Base-by-base conservation (phyloP, 2,329 filamentous ascomycete genomes). In the Fusarium lyarnte region DNA sequence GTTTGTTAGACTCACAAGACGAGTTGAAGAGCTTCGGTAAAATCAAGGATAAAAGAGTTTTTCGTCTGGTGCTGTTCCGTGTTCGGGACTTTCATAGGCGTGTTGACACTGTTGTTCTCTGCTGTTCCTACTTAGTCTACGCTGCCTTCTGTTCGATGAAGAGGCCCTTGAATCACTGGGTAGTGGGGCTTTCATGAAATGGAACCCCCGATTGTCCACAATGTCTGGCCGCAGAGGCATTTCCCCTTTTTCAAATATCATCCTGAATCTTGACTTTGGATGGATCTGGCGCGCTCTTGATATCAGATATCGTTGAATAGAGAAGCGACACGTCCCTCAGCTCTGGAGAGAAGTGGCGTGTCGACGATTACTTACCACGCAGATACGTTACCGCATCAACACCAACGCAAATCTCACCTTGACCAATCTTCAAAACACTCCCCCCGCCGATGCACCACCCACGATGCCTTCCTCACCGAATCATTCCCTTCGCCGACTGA, bases 141-240 rank as follows among this genome's bases (percentile, higher is more conserved):
- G 12, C 2, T 33, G 21, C 2, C 4, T 33, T 33, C 4, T 33
- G 6, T 23, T 25, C 29, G 2, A 14, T 14, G n/a, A 2, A 10
- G 16, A 49, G 16, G n/a, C 16, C n/a, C n/a, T 6, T 51, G 46
- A 51, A 10, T 51, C 29, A 51, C 29, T 23, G 21, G 29, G 29
- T 33, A 51, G 46, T 33, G 46, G 46, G 46, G 29, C 29, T 14
- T 0, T 0, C 8, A 23, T 23, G n/a, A 9, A 16, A 49, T 33
- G 46, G 10, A 11, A 16, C 25, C 0, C 3, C 19, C 6, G 11
- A 29, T n/a, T 13, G 6, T 16, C 19, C 19, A 47, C 27, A 2
- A 29, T 8, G 4, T 17, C 45, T 29, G 21, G 43, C 6, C 13
- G 25, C 19, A 0, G 25, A 19, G 29, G 25, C 1, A 29, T 25